Conservation (phyloP, 495 filamentous ascomycete genomes). For the Hypomontagnella monticulosa region DNA sequence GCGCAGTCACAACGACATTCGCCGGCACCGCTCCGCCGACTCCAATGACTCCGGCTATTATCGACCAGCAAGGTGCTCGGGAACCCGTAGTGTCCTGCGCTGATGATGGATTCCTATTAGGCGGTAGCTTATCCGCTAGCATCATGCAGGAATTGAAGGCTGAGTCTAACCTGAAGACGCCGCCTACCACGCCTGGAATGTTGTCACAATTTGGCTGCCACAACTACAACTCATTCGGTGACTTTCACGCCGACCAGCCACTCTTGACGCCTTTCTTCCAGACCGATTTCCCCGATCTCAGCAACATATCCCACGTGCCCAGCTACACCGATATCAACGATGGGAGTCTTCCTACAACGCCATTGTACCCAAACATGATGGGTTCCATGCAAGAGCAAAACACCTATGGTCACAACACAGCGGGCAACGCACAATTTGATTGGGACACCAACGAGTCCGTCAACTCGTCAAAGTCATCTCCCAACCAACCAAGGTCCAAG, state of each 20-base stretch:
- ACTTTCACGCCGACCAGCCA: conserved; percentile 52
- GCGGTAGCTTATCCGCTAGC: conserved; percentile 43
- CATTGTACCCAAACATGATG: conserved; percentile 52
- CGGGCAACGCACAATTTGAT: conserved; percentile 53
- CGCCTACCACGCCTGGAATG: conserved; percentile 57
- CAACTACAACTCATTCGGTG: conserved; percentile 45
- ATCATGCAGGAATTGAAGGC: conserved; percentile 43
- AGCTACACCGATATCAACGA: conserved; percentile 50
- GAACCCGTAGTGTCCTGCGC: conserved; percentile 50
- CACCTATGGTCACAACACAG: conserved; percentile 41
- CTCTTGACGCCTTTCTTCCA: conserved; percentile 57
- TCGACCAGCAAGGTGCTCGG: conserved; percentile 45
- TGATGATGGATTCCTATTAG: conserved; percentile 48
- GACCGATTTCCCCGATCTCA: conserved; percentile 55
- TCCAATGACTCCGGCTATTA: conserved; percentile 51
- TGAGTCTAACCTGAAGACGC: conserved; percentile 55
- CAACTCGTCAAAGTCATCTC: conserved; percentile 54
- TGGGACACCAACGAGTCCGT: conserved; percentile 54
- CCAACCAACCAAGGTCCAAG: conserved; percentile 51
- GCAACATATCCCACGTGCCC: conserved; percentile 49
- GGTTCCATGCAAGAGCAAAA: conserved; percentile 47
- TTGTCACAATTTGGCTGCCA: conserved; percentile 46
- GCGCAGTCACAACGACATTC: conserved; percentile 27
- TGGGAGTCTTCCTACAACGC: conserved; percentile 54
- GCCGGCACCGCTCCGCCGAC: conserved; percentile 43